These are phyloP conservation scores for Balakata baccata DNA, from an alignment of 345 rosid genomes.

Conservation along the genomic window DNA sequence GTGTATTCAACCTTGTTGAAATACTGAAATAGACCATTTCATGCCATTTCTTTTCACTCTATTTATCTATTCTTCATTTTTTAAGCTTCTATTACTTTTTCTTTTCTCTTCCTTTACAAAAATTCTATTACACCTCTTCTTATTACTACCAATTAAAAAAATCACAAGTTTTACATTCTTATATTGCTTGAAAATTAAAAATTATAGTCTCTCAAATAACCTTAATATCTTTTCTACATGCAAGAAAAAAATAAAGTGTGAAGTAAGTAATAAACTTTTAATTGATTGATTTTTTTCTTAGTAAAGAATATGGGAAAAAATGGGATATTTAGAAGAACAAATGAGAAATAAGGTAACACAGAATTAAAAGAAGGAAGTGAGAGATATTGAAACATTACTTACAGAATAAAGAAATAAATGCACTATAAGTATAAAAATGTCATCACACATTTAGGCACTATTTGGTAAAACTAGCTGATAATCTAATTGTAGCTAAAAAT, in stretches of 20 bases:
- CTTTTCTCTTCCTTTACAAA: neutral
- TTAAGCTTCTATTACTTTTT: neutral
- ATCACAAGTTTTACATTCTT: neutral
- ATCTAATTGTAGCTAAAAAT: too few species aligned
- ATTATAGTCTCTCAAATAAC: neutral
- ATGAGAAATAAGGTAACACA: neutral
- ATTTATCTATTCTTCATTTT: neutral
- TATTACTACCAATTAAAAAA: neutral
- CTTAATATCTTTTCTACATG: neutral
- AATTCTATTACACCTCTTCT: neutral
- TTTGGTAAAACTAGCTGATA: too few species aligned
- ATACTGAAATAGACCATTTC: neutral
- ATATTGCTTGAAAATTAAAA: neutral
- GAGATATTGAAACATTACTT: neutral
- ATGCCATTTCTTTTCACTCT: neutral
- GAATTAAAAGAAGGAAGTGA: neutral
- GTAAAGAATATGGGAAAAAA: neutral
- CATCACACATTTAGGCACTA: neutral
- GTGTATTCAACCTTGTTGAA: neutral
- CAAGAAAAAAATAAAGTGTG: too few species aligned
- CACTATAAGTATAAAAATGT: neutral
- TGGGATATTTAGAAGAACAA: too few species aligned
- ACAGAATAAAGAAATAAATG: neutral
- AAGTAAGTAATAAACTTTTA: neutral
- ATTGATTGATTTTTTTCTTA: neutral